Evolutionary conservation across 371 early-diverging fungal species (phyloP).

Genomic region (Caulochytrium protostelioides): DNA sequence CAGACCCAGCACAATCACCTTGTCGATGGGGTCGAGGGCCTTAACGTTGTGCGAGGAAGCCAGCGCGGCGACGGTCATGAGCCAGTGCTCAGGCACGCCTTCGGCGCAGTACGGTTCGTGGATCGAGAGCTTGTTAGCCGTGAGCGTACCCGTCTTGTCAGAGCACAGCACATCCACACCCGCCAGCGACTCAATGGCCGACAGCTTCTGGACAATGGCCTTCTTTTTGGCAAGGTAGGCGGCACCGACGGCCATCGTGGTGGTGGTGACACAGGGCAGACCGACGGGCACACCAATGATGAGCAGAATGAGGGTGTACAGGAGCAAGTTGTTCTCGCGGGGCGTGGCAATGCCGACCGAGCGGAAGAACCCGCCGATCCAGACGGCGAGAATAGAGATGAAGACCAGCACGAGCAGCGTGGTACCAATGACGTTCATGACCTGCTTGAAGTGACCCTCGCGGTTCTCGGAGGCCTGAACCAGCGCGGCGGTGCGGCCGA

Average conservation of each 20-base stretch:
- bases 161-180: constrained; percentile 1
- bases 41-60: constrained; percentile 4
- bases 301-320: constrained; percentile 11
- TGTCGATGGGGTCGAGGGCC: constrained; percentile 6
- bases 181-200: constrained; percentile 2
- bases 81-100: not conserved
- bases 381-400: constrained; percentile 4
- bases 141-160: constrained; percentile 2
- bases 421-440: constrained; percentile 2
- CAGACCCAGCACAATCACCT: constrained; percentile 2
- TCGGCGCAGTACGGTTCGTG: constrained; percentile 4
- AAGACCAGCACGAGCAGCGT: constrained; percentile 5
- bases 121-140: not conserved
- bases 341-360: constrained; percentile 1
- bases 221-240: constrained; percentile 1
- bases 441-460: constrained; percentile 2
- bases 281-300: constrained; percentile 25
- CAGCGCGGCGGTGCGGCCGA: constrained; percentile 2
- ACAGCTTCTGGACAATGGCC: constrained; percentile 2
- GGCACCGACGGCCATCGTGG: constrained; percentile 13
- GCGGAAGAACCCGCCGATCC: constrained; percentile 6
- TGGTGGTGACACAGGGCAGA: constrained; percentile 17
- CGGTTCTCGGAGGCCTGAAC: not conserved
- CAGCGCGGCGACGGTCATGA: constrained; percentile 2
- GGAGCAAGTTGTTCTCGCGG: constrained; percentile 5